Evolutionary conservation across 768 basidiomycete genomes (phyloP), one percentile per base, ranked within the genome.

Genomic region (Boletus rubropictus): DNA sequence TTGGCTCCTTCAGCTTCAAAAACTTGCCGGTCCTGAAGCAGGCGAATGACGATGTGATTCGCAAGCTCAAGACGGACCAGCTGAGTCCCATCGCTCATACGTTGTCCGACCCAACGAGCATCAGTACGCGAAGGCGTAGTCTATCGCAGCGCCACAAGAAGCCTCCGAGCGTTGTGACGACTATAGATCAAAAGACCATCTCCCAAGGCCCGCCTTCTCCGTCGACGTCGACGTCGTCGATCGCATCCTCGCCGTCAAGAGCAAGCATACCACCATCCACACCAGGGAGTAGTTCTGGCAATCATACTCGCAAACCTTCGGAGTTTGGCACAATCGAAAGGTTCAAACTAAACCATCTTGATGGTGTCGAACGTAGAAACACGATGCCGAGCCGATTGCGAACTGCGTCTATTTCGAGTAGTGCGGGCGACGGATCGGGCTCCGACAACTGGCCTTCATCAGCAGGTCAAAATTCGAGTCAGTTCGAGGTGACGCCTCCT

Each of bases 1-100:
- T 98, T 69, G 96, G 96, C 18, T 84, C 91, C 0, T 99, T 99
- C 73, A 92, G 86, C 68, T 99, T 93, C 79, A 97, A 97, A 76
- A 99, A 99, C 62, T 67, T 97, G 34, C 91, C 91, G 0, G 80
- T 96, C 7, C 72, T 98, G 66, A 99, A 98, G 70, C 93, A 97
- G 68, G 93, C 91, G 15, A 99, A 99, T 64, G 96, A 99, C 68
- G 94, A 98, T 62, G 84, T 98, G 56, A 96, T 99, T 57, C 83
- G 90, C 51, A 96, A 97, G 68, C 75, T 98, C 61, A 86, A 89
- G 69, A 89, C 88, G 2, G 95, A 97, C 54, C 89, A 91, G 59
- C 79, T 93, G 69, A 70, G 78, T 0, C 89, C 90, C 11, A 75
- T 93, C 34, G 69, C 80, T 0, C 87, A 91, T 53, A 73, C 88